phyloP scores from a whole-genome alignment of 129 eudicot genomes.

The Flaveria robusta region DNA sequence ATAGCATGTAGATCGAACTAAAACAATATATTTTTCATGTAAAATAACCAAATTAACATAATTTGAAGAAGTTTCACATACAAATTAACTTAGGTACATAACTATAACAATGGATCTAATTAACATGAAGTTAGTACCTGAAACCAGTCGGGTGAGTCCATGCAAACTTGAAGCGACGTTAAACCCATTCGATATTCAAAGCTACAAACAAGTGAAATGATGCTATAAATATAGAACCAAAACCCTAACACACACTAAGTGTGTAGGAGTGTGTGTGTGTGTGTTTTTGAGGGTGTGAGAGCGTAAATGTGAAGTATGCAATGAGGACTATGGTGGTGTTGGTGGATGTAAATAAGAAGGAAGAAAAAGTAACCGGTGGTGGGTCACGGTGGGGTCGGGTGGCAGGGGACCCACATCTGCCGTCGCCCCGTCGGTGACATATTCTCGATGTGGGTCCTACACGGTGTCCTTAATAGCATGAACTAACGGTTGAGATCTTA shows the following conservation, averaged over 20 bases:
- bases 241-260: slow-evolving; percentile 34
- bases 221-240: slow-evolving; percentile 3
- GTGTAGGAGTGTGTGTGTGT: slow-evolving; percentile 27
- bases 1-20: background rate
- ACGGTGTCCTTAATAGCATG: background rate
- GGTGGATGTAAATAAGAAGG: slow-evolving; percentile 69
- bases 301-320: slow-evolving; percentile 33
- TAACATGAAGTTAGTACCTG: slow-evolving; percentile 46
- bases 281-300: background rate
- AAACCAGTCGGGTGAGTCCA: slow-evolving; percentile 92
- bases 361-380: slow-evolving; percentile 53
- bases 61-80: too few relatives aligned
- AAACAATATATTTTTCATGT: too few relatives aligned
- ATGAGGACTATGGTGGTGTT: slow-evolving; percentile 23
- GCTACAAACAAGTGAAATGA: background rate
- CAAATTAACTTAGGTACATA: too few relatives aligned
- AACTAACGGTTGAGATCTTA: slow-evolving; percentile 14
- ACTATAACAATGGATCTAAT: background rate
- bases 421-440: slow-evolving; percentile 64
- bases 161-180: slow-evolving; percentile 89
- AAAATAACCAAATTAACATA: too few relatives aligned
- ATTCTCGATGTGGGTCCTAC: slow-evolving; percentile 37
- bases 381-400: slow-evolving; percentile 18
- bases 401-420: slow-evolving; percentile 18
- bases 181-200: slow-evolving; percentile 45